Conservation (phyloP, 2,329 filamentous ascomycete species). For the Hypoxylon sp. region DNA sequence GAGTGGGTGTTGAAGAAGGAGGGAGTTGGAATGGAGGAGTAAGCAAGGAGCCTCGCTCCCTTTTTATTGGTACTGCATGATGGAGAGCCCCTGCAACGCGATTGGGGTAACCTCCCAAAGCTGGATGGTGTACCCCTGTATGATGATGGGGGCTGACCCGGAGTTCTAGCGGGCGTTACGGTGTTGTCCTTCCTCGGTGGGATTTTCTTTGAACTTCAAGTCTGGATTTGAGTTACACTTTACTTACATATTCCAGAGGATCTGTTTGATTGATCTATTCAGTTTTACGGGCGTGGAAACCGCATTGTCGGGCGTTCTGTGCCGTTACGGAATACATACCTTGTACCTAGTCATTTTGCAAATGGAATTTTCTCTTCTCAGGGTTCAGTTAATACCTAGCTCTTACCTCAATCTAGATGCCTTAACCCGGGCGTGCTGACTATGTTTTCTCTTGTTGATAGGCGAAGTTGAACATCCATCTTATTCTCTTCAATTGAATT, state of each 20-base stretch:
- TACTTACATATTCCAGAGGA: too few relatives aligned
- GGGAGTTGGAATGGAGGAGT: background rate
- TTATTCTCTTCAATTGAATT: background rate
- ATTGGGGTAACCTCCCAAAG: background rate
- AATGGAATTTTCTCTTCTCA: background rate
- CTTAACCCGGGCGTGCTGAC: background rate
- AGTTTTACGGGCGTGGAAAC: background rate
- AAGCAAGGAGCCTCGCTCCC: background rate
- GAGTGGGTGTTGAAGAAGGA: slow-evolving; percentile 66
- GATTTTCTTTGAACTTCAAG: background rate
- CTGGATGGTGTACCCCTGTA: background rate
- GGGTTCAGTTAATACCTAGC: background rate
- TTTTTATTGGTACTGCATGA: background rate
- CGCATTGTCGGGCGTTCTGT: background rate
- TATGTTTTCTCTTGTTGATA: background rate
- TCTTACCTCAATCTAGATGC: background rate
- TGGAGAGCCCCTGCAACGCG: background rate
- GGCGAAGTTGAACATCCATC: background rate
- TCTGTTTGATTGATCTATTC: too few relatives aligned
- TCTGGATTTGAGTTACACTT: background rate
- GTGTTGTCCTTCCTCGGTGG: background rate
- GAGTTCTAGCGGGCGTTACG: background rate
- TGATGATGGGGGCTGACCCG: slow-evolving; percentile 1
- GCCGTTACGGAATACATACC: too few relatives aligned
- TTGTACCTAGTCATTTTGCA: too few relatives aligned